Evolutionary conservation across 176 grass and related monocot genomes (phyloP).

Genomic region (Eragrostis nindensis): DNA sequence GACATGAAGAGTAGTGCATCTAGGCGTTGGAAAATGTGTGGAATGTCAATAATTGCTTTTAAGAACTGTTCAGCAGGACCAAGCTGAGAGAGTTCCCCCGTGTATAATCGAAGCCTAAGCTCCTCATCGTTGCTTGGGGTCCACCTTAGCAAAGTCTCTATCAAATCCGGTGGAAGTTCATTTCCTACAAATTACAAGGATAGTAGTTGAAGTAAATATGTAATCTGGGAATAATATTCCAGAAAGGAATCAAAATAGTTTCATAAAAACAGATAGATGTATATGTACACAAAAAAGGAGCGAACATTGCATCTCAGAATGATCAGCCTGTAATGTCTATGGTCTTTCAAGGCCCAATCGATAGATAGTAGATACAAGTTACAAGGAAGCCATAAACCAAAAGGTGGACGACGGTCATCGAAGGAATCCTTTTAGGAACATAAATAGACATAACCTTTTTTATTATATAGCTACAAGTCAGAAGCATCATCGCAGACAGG

Average conservation of each 20-base stretch:
- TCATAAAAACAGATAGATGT: constrained; percentile 27
- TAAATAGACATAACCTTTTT: not conserved
- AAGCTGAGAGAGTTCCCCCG: constrained; percentile 64
- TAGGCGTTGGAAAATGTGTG: constrained; percentile 70
- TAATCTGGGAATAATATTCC: not conserved
- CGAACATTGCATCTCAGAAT: constrained; percentile 16
- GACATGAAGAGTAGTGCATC: constrained; percentile 81
- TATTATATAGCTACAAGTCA: constrained; percentile 11
- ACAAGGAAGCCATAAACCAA: not conserved
- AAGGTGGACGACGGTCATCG: constrained; percentile 18
- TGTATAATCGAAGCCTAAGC: constrained; percentile 81
- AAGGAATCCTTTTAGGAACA: not conserved
- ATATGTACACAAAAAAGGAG: not conserved
- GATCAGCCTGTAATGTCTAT: not conserved
- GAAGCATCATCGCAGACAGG: constrained; percentile 7
- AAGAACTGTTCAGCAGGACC: constrained; percentile 81
- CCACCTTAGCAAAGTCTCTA: constrained; percentile 87
- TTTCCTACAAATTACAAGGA: constrained; percentile 60
- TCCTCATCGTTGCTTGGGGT: constrained; percentile 78
- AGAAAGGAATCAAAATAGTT: constrained; percentile 16
- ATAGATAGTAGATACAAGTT: no score
- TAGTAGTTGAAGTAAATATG: constrained; percentile 1
- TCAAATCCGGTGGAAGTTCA: constrained; percentile 74
- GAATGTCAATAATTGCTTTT: constrained; percentile 67
- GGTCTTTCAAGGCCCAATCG: not conserved